Evolutionary conservation across 2,329 filamentous ascomycete genomes (phyloP).

Genomic region (Coniochaeta ligniaria): DNA sequence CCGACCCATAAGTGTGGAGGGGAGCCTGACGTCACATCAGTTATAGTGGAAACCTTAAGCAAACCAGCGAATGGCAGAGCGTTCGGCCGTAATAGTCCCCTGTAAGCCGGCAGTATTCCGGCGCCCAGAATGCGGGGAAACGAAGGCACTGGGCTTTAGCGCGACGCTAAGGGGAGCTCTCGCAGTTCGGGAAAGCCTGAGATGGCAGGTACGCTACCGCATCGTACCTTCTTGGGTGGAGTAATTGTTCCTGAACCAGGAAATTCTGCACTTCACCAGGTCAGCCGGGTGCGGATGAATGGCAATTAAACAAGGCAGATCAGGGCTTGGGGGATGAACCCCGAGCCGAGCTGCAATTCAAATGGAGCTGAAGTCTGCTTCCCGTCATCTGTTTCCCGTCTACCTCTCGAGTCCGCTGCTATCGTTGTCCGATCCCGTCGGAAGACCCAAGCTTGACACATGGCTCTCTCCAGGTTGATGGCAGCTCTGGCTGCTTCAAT

Average conservation of each 20-base stretch:
- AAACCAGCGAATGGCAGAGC: constrained; percentile 9
- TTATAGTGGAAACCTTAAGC: background rate
- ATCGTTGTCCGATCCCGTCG: background rate
- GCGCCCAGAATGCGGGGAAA: constrained; percentile 11
- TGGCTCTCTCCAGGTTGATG: constrained; percentile 13
- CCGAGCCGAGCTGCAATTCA: background rate
- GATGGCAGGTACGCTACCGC: background rate
- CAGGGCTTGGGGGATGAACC: background rate
- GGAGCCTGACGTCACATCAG: constrained; percentile 14
- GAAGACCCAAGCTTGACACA: background rate
- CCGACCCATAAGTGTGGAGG: background rate
- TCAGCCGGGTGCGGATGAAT: constrained; percentile 1
- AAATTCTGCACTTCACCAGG: background rate
- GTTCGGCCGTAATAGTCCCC: background rate
- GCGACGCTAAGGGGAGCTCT: background rate
- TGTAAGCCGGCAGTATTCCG: constrained; percentile 12
- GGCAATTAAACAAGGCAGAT: background rate
- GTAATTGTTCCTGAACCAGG: background rate
- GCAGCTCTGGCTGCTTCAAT: constrained; percentile 19
- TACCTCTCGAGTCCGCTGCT: constrained; percentile 1
- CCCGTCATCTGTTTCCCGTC: background rate
- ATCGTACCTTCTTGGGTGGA: background rate
- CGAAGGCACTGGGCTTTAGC: background rate
- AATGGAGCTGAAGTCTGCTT: background rate
- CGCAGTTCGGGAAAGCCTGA: background rate